Evolutionary conservation across 1,284 basidiomycete genomes (phyloP).

Genomic region (Puccinia novopanici): DNA sequence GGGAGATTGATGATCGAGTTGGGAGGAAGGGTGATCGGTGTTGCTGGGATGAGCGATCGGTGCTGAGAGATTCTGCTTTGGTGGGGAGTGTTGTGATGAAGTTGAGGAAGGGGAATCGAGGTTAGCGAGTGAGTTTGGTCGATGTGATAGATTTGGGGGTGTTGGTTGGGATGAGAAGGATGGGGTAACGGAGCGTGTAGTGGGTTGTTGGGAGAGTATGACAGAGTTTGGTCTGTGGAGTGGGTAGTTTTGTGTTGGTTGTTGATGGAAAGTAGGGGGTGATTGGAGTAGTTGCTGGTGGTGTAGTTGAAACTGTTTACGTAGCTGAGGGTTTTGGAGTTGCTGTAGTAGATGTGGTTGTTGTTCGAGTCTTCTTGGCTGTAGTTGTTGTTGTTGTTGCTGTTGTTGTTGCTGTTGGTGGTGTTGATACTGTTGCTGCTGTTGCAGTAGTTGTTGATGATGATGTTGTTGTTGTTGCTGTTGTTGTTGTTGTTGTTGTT

Average conservation of each 20-base stretch:
- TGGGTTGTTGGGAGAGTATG: not conserved
- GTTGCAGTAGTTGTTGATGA: constrained; percentile 22
- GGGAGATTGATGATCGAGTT: constrained; percentile 1
- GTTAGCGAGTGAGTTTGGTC: not conserved
- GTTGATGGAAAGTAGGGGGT: not conserved
- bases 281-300: constrained; percentile 31
- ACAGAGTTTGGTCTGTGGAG: constrained; percentile 14
- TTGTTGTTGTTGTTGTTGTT: not conserved
- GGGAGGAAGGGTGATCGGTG: constrained; percentile 16
- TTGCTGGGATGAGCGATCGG: not conserved
- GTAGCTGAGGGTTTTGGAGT: constrained; percentile 15
- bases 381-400: not conserved
- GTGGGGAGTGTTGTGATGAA: constrained; percentile 11
- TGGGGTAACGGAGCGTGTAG: constrained; percentile 20
- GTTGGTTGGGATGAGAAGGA: constrained; percentile 12
- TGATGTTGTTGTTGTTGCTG: constrained; percentile 1
- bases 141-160: not conserved
- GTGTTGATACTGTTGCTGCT: constrained; percentile 58
- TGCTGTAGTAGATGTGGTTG: constrained; percentile 52
- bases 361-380: constrained; percentile 42
- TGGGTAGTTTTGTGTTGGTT: not conserved
- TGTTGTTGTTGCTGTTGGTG: constrained; percentile 53
- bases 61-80: not conserved
- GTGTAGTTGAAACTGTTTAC: constrained; percentile 30
- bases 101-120: constrained; percentile 7